phyloP scores from a whole-genome alignment of 768 basidiomycete genomes.

The Rhizopogon roseolus region DNA sequence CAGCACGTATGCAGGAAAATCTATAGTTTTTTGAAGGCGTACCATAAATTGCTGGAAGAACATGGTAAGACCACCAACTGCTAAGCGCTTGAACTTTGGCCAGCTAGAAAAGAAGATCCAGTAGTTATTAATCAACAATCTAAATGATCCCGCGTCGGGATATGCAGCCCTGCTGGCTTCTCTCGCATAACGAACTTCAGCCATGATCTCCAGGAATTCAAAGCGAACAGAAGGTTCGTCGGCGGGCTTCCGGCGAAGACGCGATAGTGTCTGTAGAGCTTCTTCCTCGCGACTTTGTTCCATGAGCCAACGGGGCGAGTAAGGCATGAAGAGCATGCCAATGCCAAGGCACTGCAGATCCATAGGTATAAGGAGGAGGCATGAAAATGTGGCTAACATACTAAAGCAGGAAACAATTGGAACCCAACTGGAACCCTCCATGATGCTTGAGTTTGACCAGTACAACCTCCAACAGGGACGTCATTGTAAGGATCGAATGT shows the following conservation, averaged over 20 bases:
- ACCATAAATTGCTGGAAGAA: slow-evolving; percentile 30
- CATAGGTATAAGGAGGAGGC: not conserved
- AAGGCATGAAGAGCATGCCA: slow-evolving; percentile 32
- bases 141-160: slow-evolving; percentile 18
- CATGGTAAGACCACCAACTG: slow-evolving; percentile 26
- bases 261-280: slow-evolving; percentile 28
- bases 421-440: slow-evolving; percentile 33
- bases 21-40: not conserved
- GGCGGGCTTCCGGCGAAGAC: slow-evolving; percentile 28
- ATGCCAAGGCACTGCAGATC: slow-evolving; percentile 21
- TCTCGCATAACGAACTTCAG: slow-evolving; percentile 25
- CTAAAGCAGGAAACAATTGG: slow-evolving; percentile 34
- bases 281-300: slow-evolving; percentile 33
- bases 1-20: not conserved
- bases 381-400: slow-evolving; percentile 15
- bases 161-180: slow-evolving; percentile 13
- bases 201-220: slow-evolving; percentile 36
- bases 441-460: slow-evolving; percentile 24
- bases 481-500: slow-evolving; percentile 24
- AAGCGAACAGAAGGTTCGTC: slow-evolving; percentile 29
- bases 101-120: slow-evolving; percentile 18
- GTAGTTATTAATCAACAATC: slow-evolving; percentile 18
- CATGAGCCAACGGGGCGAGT: slow-evolving; percentile 39
- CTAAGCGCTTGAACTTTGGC: slow-evolving; percentile 28
- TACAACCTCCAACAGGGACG: slow-evolving; percentile 27